phyloP scores from a whole-genome alignment of 169 alveolate species.

The Babesia caballi region DNA sequence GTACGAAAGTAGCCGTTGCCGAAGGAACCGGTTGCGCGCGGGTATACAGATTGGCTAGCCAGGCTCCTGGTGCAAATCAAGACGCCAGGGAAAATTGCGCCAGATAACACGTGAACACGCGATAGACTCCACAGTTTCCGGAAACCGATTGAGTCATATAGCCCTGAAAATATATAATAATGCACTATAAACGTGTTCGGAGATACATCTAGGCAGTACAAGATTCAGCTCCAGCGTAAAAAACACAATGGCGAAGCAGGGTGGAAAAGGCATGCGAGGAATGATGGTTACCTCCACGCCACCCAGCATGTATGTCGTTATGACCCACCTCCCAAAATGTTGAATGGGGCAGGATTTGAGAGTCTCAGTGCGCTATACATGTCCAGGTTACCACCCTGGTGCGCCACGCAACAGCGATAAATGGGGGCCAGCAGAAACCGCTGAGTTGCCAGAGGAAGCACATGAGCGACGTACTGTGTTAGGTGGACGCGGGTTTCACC shows the following conservation, averaged over 20 bases:
- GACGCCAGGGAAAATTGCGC: slow-evolving; percentile 52
- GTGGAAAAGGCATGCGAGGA: not conserved
- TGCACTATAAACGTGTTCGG: not conserved
- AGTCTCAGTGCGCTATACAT: not conserved
- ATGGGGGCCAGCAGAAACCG: slow-evolving; percentile 53
- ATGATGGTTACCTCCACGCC: not conserved
- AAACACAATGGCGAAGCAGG: not conserved
- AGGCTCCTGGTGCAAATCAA: slow-evolving; percentile 6
- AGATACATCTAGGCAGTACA: not conserved
- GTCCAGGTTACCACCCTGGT: slow-evolving; percentile 20
- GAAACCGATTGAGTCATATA: slow-evolving; percentile 31
- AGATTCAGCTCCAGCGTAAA: not conserved
- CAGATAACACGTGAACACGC: slow-evolving; percentile 34
- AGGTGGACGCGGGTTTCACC: slow-evolving; percentile 48
- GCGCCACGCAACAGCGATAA: slow-evolving; percentile 27
- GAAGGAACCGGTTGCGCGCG: slow-evolving; percentile 8
- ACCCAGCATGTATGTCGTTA: too few relatives aligned
- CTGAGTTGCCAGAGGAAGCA: slow-evolving; percentile 46
- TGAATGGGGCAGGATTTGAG: slow-evolving; percentile 20
- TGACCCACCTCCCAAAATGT: slow-evolving; percentile 45
- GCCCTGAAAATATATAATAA: slow-evolving; percentile 1
- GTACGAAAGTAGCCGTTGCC: slow-evolving; percentile 19
- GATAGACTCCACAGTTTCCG: slow-evolving; percentile 42
- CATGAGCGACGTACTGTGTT: slow-evolving; percentile 60
- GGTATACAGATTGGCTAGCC: not conserved